Base-by-base conservation (phyloP, 2,329 filamentous ascomycete species). In the Colletotrichum aenigma region DNA sequence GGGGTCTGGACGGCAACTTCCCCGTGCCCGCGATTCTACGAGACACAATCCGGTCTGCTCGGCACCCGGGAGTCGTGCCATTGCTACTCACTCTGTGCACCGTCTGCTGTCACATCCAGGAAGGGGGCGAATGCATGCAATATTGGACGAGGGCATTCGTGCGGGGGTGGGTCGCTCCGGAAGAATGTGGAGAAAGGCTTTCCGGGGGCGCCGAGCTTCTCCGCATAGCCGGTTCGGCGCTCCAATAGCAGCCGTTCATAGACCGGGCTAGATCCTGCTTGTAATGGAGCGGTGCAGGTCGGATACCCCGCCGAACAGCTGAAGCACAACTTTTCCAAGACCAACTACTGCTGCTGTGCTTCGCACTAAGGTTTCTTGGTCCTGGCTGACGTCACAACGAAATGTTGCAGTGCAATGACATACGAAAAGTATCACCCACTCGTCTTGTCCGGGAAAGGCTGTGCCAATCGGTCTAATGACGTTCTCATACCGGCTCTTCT, bases 361-460 rank as follows among this genome's bases (percentile, higher is more conserved):
- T 52, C 58, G 55, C 13, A 56, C 43, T 16, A 30, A 70, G 24
- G 12, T 34, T 48, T 65, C n/a, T 34, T 26, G 16, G 28, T 21
- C 64, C 13, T 64, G 60, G 58, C 70, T 75, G 74, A 75, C 74
- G 74, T 75, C 74, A 75, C 58, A 28, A 15, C 52, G 55, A 36
- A 64, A 48, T 28, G 56, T 30, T 67, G 30, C 15, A 65, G 56
- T 43, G 64, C 26, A 32, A 73, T 75, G 74, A 75, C 74, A 75
- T 72, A 65, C 58, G 21, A 65, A 10, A 15, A 52, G n/a, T 64
- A 70, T 75, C 74, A 75, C 70, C 58, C 62, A 73, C 38, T 48
- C 10, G 43, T 52, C 38, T 52, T 24, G 24, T 36, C 48, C 24
- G 28, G 61, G 21, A 58, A 48, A 36, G 38, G 26, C 30, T 32